These are phyloP conservation scores for Nigrospora sphaerica DNA, from an alignment of 2,329 filamentous ascomycete genomes.

Conservation along the genomic window DNA sequence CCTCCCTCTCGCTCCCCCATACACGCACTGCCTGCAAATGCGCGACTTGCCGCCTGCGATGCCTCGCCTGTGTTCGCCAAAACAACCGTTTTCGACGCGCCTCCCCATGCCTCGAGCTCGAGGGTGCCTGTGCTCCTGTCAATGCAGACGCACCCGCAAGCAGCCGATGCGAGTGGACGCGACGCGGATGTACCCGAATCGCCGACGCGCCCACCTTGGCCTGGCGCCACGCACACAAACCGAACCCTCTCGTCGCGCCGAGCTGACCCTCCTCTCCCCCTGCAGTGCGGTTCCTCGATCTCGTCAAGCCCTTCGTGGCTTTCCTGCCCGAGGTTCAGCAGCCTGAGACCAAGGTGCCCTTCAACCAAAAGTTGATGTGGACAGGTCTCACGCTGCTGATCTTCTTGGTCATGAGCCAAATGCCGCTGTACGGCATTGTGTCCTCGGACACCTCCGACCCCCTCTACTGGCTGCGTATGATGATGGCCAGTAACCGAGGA, in stretches of 20 bases:
- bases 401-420: conserved; percentile 99
- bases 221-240: not conserved
- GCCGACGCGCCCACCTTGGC: too few relatives aligned
- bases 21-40: not conserved
- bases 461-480: conserved; percentile 99
- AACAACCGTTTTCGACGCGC: too few relatives aligned
- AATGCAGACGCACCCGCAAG: too few relatives aligned
- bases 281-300: conserved; percentile 95
- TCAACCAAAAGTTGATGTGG: conserved; percentile 98
- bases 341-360: conserved; percentile 96
- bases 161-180: too few relatives aligned
- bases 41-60: not conserved
- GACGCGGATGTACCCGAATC: too few relatives aligned
- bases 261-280: conserved; percentile 10
- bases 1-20: not conserved
- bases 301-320: conserved; percentile 99
- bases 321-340: conserved; percentile 98
- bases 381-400: conserved; percentile 90
- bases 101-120: too few relatives aligned
- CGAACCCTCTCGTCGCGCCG: conserved; percentile 9
- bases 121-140: too few relatives aligned
- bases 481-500: conserved; percentile 97
- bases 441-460: conserved; percentile 98
- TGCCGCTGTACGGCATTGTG: conserved; percentile 98
- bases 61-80: not conserved